These are phyloP conservation scores for Ceratocystis diversiconidia DNA, from an alignment of 2,329 filamentous ascomycete genomes.

Conservation along the genomic window DNA sequence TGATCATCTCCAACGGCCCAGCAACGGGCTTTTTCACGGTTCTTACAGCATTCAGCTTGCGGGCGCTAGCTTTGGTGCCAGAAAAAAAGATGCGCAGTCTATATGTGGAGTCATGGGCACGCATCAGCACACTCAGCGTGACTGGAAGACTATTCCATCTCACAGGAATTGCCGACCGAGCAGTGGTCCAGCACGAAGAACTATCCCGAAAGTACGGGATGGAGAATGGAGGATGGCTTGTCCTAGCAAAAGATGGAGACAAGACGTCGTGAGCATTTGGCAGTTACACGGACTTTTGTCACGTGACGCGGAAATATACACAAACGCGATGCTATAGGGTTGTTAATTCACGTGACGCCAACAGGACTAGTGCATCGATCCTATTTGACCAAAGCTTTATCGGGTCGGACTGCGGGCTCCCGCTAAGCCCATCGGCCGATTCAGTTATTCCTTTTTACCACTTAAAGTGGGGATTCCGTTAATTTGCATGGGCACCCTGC, in stretches of 20 bases:
- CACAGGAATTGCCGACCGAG: conserved; percentile 53
- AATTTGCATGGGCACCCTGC: not conserved
- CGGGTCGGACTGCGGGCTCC: too few relatives aligned
- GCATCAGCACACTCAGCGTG: conserved; percentile 67
- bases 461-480: not conserved
- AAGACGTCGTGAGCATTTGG: not conserved
- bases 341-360: not conserved
- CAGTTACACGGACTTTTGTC: not conserved
- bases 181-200: conserved; percentile 67
- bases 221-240: conserved; percentile 16
- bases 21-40: conserved; percentile 71
- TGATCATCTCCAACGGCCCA: conserved; percentile 78
- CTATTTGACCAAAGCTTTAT: too few relatives aligned
- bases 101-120: conserved; percentile 87
- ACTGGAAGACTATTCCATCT: conserved; percentile 63
- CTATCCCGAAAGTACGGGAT: conserved; percentile 37
- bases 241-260: not conserved
- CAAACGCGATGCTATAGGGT: not conserved
- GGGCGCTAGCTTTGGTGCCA: conserved; percentile 32
- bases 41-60: conserved; percentile 35
- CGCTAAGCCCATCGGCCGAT: too few relatives aligned
- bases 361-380: too few relatives aligned
- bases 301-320: not conserved
- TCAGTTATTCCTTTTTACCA: too few relatives aligned
- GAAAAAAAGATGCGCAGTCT: conserved; percentile 53